Base-by-base conservation (phyloP, 129 eudicot species). In the Saposhnikovia divaricata region DNA sequence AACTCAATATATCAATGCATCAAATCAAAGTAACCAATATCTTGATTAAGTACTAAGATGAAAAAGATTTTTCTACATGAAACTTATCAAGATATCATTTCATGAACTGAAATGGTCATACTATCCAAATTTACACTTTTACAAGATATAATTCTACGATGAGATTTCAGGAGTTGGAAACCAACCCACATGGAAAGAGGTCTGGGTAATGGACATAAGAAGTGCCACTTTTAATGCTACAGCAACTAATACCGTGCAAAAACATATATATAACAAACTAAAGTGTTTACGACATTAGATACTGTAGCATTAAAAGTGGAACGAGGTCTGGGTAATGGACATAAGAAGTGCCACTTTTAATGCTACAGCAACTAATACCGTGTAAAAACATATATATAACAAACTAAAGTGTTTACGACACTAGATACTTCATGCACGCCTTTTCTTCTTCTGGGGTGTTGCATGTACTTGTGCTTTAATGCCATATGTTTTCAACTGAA, bases 401-500 rank as follows among this genome's bases (percentile, higher is more conserved):
- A 43, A 4, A 73, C 28, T 43, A 9, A 31, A 75, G n/a, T 28
- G 28, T 45, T 44, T 45, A 50, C 12, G 6, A 25, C 39, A 43
- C 13, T 12, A 19, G n/a, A n/a, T 65, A 31, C 38, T 40, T 75
- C 76, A 79, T 42, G 71, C 50, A 23, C 83, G 81, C 48, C 80
- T 84, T 72, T 68, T 87, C 74, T 85, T 85, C 89, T 85, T 89
- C 76, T 82, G 85, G 21, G 93, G 91, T 57, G 93, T 85, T 59
- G 87, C 78, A 45, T 87, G 89, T 44, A 89, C 89, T 83, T 89
- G 93, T 15, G 89, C 77, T 78, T 87, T 87, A 57, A 89, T 85
- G 23, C 93, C 93, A 59, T 84, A 85, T 3, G 87, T 85, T 80
- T 87, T 87, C 72, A 87, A 48, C 89, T 89, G 93, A 68, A 87